phyloP scores from a whole-genome alignment of 805 yeast genomes.

The Hyphopichia homilentoma region DNA sequence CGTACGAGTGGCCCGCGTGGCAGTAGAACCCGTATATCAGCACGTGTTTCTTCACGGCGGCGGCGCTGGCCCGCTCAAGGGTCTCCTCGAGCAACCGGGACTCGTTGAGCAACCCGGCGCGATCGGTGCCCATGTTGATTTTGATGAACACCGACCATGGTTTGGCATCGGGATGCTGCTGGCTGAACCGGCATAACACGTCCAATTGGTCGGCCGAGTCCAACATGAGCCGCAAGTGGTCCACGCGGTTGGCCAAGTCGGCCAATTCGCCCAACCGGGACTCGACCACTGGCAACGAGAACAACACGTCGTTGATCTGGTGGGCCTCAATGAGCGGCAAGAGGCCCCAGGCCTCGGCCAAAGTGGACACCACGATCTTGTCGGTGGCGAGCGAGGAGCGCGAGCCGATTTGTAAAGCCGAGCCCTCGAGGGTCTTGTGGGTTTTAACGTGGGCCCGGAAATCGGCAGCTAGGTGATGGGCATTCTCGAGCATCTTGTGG shows the following conservation, averaged over 20 bases:
- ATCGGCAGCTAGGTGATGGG: slow-evolving; percentile 31
- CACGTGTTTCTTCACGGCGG: slow-evolving; percentile 26
- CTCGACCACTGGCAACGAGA: slow-evolving; percentile 43
- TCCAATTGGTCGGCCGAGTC: slow-evolving; percentile 59
- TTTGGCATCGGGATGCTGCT: slow-evolving; percentile 13
- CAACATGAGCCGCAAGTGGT: slow-evolving; percentile 51
- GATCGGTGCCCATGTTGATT: slow-evolving; percentile 64
- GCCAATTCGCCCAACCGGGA: slow-evolving; percentile 48
- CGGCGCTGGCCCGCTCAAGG: slow-evolving; percentile 24
- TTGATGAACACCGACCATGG: slow-evolving; percentile 68
- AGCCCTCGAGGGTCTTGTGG: slow-evolving; percentile 64
- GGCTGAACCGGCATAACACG: slow-evolving; percentile 36
- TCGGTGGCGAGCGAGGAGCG: slow-evolving; percentile 35
- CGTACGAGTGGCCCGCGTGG: slow-evolving; percentile 78
- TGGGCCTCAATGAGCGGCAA: slow-evolving; percentile 38
- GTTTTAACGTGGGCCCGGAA: slow-evolving; percentile 78
- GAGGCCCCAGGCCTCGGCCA: slow-evolving; percentile 61
- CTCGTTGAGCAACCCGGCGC: slow-evolving; percentile 55
- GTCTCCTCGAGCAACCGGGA: slow-evolving; percentile 33
- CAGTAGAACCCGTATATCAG: slow-evolving; percentile 67
- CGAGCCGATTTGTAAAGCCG: slow-evolving; percentile 45
- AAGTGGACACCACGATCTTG: slow-evolving; percentile 63
- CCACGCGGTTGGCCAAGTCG: slow-evolving; percentile 38
- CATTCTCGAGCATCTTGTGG: slow-evolving; percentile 45
- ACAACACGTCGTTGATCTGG: slow-evolving; percentile 27